A percentile compares a stretch with the other conserved stretches of the same genome.
These are phyloP conservation scores for Polytrichum commune DNA, from an alignment of 225 moss, liverwort and hornwort genomes.

Conservation along the genomic window DNA sequence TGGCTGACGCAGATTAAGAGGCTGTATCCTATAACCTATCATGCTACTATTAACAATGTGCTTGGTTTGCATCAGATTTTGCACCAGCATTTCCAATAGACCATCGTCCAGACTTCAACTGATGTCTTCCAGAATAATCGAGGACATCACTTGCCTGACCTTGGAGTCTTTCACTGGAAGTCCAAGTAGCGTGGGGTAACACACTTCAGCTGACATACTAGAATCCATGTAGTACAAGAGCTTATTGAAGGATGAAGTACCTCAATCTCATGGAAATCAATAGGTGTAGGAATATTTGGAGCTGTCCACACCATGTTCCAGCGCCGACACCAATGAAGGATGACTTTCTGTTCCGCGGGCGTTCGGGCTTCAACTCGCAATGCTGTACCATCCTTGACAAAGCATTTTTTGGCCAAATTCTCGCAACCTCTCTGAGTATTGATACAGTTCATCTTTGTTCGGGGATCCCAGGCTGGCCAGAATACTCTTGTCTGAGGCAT, in stretches of 20 bases:
- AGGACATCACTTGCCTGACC: too few species aligned
- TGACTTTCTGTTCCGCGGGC: slow-evolving; percentile 16
- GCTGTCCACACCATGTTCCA: slow-evolving; percentile 79
- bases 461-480: slow-evolving; percentile 69
- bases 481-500: slow-evolving; percentile 41
- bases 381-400: slow-evolving; percentile 17
- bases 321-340: slow-evolving; percentile 39
- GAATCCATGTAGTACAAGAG: too few species aligned
- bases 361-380: slow-evolving; percentile 8
- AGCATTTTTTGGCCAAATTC: slow-evolving; percentile 28
- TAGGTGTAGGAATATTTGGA: slow-evolving; percentile 41
- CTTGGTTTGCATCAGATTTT: background rate
- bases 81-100: background rate
- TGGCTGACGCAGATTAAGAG: too few species aligned
- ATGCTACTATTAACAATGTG: too few species aligned
- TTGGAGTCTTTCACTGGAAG: too few species aligned
- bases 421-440: slow-evolving; percentile 48
- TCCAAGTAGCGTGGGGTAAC: too few species aligned
- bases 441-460: slow-evolving; percentile 63
- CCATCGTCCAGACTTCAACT: background rate
- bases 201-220: too few species aligned
- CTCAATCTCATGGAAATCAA: slow-evolving; percentile 48
- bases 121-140: too few species aligned
- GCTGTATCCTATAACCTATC: too few species aligned
- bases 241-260: slow-evolving; percentile 3